Conservation (phyloP, 306 rosid species). For the Lathyrus tuberosus region DNA sequence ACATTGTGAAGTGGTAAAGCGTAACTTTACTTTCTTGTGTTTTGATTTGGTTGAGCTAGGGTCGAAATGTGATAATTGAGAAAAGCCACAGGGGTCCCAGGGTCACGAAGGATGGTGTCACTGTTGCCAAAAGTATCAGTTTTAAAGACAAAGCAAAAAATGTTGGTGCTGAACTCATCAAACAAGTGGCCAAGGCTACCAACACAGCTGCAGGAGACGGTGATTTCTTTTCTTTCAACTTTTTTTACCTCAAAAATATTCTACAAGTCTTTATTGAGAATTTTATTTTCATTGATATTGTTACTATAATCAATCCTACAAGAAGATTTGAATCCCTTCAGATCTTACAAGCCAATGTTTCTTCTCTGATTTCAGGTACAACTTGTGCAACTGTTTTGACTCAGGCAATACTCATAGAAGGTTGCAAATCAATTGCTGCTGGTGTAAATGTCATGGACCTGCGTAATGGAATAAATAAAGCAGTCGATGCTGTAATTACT, state of each 20-base stretch:
- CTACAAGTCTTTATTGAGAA: not conserved
- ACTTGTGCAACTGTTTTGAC: constrained; percentile 95
- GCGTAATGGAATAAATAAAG: constrained; percentile 82
- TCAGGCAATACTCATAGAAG: constrained; percentile 90
- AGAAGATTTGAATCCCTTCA: not conserved
- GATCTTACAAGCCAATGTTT: constrained; percentile 20
- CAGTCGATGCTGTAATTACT: constrained; percentile 79
- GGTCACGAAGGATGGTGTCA: constrained; percentile 92
- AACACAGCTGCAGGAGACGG: constrained; percentile 94
- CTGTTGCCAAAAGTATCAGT: constrained; percentile 85
- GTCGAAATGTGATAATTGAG: constrained; percentile 92
- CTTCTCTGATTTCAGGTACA: constrained; percentile 70
- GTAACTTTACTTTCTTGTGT: not conserved
- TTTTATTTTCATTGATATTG: constrained; percentile 16
- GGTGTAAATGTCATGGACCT: constrained; percentile 95
- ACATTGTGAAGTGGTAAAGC: not conserved
- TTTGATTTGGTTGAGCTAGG: constrained; percentile 56
- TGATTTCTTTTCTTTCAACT: constrained; percentile 36
- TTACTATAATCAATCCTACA: not conserved
- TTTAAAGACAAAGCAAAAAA: constrained; percentile 75
- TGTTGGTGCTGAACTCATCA: constrained; percentile 84
- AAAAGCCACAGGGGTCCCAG: constrained; percentile 56
- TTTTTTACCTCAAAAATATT: not conserved
- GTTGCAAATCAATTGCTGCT: constrained; percentile 90
- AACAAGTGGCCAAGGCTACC: constrained; percentile 93